Evolutionary conservation across 2,329 filamentous ascomycete genomes (phyloP), one percentile per base, ranked within the genome.

Genomic region (Colletotrichum sp.): DNA sequence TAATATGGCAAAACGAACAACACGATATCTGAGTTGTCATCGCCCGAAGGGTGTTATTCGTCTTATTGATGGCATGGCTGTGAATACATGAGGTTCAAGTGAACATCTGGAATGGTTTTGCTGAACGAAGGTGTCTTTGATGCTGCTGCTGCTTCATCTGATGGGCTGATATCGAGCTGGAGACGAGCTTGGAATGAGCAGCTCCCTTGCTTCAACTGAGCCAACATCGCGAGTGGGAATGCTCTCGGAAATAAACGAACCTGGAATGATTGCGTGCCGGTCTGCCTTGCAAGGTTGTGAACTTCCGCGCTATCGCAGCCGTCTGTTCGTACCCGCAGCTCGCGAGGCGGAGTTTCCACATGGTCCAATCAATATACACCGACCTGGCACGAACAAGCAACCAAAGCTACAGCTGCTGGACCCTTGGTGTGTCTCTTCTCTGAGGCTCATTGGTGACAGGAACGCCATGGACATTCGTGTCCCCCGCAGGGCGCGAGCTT

Each of bases 261-360:
- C 34, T 59, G 44, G 28, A 72, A 65, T 64, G 55, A 64, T 64
- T 18, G 18, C 21, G 63, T 60, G 21, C 13, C 32, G 32, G 59
- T 76, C 59, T 76, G 74, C 74, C 74, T 74, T 65, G 74, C 49
- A 74, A 59, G 70, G 39, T 28, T 21, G n/a, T 57, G 21, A 24
- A 12, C n/a, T 39, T n/a, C n/a, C 64, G 59, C 64, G 59, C 71
- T 63, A 66, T 59, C 65, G 15, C 34, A 59, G 57, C 36, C 65
- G 68, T 69, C 64, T 64, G 55, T 62, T 34, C 64, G 64, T 66
- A 66, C 44, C 59, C 26, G 69, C 69, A 72, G 36, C 57, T 74
- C 44, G 26, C 64, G 30, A 76, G 74, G 74, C 71, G 59, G 70
- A 76, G 32, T 59, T 52, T 32, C 34, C 44, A 32, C 49, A 10